Conservation (phyloP, 176 grass and related monocot species). For the Zoysia pacifica region DNA sequence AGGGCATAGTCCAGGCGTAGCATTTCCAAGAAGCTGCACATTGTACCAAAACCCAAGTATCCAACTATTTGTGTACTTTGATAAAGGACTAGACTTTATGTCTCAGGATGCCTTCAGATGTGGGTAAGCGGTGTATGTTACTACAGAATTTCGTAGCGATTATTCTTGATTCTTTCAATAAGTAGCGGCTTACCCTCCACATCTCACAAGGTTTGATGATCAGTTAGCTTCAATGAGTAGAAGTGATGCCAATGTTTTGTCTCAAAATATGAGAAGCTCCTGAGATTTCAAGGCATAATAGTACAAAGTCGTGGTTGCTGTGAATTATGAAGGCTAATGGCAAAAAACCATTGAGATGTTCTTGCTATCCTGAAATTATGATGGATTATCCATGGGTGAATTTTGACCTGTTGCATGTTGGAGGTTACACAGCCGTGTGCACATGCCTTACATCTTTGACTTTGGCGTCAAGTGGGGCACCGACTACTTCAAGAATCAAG, state of each 20-base stretch:
- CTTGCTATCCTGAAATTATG: not conserved
- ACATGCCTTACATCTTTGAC: not conserved
- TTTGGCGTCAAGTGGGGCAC: not conserved
- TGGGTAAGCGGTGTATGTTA: slow-evolving; percentile 13
- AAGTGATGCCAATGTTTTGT: not conserved
- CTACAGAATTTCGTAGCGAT: slow-evolving; percentile 52
- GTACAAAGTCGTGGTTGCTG: too few species aligned
- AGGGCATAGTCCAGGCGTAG: not conserved
- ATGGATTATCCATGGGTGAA: not conserved
- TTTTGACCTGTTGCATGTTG: not conserved
- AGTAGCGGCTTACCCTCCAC: not conserved
- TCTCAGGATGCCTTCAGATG: slow-evolving; percentile 4
- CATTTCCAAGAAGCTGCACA: not conserved
- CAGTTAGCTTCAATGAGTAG: not conserved
- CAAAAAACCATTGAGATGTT: not conserved
- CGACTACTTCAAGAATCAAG: not conserved
- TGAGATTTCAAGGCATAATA: not conserved
- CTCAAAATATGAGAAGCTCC: not conserved
- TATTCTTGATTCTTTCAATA: slow-evolving; percentile 29
- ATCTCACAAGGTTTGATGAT: not conserved
- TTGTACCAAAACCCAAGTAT: not conserved
- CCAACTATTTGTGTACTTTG: not conserved
- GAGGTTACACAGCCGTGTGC: not conserved
- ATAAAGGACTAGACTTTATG: not conserved
- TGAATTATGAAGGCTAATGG: too few species aligned